A percentile compares a stretch with the other conserved stretches of the same genome.
Evolutionary conservation across 805 yeast genomes (phyloP).

Genomic region (Yarrowia alimentaria): DNA sequence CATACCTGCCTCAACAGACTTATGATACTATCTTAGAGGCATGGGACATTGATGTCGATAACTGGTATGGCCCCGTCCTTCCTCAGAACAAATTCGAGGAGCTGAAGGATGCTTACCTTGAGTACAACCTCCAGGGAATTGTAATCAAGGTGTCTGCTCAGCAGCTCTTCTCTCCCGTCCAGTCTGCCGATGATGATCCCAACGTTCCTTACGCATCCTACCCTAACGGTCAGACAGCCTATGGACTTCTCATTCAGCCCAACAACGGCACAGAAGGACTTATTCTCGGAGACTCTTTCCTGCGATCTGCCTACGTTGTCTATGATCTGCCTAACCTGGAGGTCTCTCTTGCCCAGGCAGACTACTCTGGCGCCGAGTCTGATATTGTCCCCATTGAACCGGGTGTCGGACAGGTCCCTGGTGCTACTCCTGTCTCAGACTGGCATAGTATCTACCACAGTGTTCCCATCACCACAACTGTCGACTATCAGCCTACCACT

Average conservation of each 20-base stretch:
- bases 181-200: constrained; percentile 32
- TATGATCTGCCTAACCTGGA: constrained; percentile 58
- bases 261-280: constrained; percentile 42
- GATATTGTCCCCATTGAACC: constrained; percentile 17
- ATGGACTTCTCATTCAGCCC: not conserved
- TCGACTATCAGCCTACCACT: constrained; percentile 1
- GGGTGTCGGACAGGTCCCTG: constrained; percentile 7
- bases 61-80: constrained; percentile 1
- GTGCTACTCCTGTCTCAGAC: constrained; percentile 2
- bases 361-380: constrained; percentile 29
- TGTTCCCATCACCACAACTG: constrained; percentile 1
- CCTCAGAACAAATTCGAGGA: constrained; percentile 49
- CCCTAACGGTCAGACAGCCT: constrained; percentile 26
- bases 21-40: constrained; percentile 35
- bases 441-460: not conserved
- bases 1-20: constrained; percentile 46
- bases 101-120: constrained; percentile 83
- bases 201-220: constrained; percentile 34
- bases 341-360: constrained; percentile 56
- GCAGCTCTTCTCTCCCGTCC: constrained; percentile 45
- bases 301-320: constrained; percentile 63
- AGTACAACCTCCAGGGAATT: constrained; percentile 86
- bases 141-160: constrained; percentile 86
- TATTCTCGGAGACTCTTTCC: constrained; percentile 57
- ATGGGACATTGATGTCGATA: constrained; percentile 61